These are phyloP conservation scores for Coprinopsis marcescibilis DNA, from an alignment of 768 basidiomycete genomes.

Conservation along the genomic window DNA sequence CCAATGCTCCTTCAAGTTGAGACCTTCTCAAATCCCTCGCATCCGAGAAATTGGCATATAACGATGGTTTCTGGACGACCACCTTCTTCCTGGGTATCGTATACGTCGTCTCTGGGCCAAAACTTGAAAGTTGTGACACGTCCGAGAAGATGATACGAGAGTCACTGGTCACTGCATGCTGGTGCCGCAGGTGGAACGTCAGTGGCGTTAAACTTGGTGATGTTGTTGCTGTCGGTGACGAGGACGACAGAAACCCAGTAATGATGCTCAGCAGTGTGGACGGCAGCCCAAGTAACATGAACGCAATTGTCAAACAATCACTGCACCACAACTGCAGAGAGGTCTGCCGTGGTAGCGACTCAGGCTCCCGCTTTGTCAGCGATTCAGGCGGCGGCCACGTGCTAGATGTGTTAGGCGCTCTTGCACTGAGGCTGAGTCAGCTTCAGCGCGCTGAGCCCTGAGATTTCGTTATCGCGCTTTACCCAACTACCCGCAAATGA, in stretches of 20 bases:
- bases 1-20: constrained; percentile 25
- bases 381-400: too few relatives aligned
- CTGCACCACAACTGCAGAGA: too few relatives aligned
- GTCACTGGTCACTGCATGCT: constrained; percentile 49
- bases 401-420: too few relatives aligned
- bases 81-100: constrained; percentile 35
- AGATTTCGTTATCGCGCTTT: too few relatives aligned
- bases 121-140: constrained; percentile 22
- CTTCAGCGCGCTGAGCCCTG: too few relatives aligned
- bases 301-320: too few relatives aligned
- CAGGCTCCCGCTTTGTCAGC: too few relatives aligned
- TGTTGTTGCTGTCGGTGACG: constrained; percentile 22
- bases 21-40: constrained; percentile 31
- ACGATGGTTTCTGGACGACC: constrained; percentile 42
- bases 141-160: constrained; percentile 59
- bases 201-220: constrained; percentile 21
- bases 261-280: constrained; percentile 36
- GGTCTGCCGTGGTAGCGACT: too few relatives aligned
- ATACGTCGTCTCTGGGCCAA: constrained; percentile 30
- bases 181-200: constrained; percentile 61
- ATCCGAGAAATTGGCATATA: constrained; percentile 30
- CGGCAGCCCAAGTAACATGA: constrained; percentile 36
- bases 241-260: constrained; percentile 34
- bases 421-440: too few relatives aligned
- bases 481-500: too few relatives aligned